A percentile compares a stretch with the other conserved stretches of the same genome.
These are phyloP conservation scores for Aspergillus sp. DNA, from an alignment of 2,329 filamentous ascomycete species.

Conservation along the genomic window DNA sequence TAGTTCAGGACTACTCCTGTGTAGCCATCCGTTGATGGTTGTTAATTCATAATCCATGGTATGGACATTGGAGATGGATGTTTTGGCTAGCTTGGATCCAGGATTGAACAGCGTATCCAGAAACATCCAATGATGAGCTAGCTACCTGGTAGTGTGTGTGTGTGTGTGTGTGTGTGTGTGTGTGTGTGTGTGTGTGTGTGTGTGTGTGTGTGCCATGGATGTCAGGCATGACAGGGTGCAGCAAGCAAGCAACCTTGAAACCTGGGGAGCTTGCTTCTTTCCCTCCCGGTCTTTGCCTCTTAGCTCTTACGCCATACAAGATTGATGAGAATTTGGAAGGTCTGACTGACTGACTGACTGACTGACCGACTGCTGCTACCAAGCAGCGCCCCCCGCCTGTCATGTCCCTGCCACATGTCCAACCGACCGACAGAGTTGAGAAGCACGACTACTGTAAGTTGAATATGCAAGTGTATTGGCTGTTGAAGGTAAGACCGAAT, in stretches of 20 bases:
- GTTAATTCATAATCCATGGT: background rate
- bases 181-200: background rate
- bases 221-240: background rate
- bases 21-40: background rate
- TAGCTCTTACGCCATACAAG: too few species aligned
- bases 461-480: slow-evolving; percentile 11
- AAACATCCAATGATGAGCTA: background rate
- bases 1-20: background rate
- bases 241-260: background rate
- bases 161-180: background rate
- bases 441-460: slow-evolving; percentile 8
- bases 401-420: slow-evolving; percentile 1
- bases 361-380: too few species aligned
- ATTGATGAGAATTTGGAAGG: too few species aligned
- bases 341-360: too few species aligned
- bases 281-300: too few species aligned
- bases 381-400: background rate
- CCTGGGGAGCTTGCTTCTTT: background rate
- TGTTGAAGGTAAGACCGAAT: slow-evolving; percentile 9
- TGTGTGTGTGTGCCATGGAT: background rate
- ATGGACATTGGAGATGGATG: background rate
- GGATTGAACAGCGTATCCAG: background rate
- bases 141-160: background rate
- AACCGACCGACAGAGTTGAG: background rate
- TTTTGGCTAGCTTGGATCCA: background rate